Conservation (phyloP, 805 yeast genomes). For the Myxozyma mucilagina region DNA sequence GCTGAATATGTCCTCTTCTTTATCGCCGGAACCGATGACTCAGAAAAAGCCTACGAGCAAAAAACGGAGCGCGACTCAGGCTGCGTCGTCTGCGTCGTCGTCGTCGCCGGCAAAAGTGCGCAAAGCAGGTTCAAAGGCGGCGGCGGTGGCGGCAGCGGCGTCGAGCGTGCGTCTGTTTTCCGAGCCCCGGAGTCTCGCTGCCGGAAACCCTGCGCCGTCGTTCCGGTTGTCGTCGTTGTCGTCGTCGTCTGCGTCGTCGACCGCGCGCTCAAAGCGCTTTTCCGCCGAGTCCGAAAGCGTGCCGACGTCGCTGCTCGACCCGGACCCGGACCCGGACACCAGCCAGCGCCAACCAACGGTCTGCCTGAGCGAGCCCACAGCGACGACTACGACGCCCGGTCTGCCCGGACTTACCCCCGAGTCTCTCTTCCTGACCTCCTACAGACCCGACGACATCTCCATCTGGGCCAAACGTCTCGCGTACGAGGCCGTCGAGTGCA, state of each 20-base stretch:
- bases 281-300: background rate
- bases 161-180: too few species aligned
- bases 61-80: background rate
- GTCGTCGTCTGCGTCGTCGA: background rate
- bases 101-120: too few species aligned
- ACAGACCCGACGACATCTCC: background rate
- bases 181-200: too few species aligned
- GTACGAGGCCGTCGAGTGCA: conserved; percentile 10
- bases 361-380: too few species aligned
- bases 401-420: background rate
- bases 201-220: too few species aligned
- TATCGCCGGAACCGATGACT: background rate
- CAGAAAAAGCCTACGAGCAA: background rate
- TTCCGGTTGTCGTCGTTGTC: background rate
- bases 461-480: conserved; percentile 20
- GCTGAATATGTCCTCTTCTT: background rate
- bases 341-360: background rate
- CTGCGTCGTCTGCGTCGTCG: background rate
- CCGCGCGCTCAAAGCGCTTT: background rate
- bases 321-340: background rate
- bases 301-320: too few species aligned
- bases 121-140: too few species aligned
- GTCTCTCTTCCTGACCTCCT: background rate
- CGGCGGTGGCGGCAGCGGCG: too few species aligned
- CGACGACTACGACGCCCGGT: too few species aligned